Conservation (phyloP, 345 rosid species). For the Mallotus nudiflorus region DNA sequence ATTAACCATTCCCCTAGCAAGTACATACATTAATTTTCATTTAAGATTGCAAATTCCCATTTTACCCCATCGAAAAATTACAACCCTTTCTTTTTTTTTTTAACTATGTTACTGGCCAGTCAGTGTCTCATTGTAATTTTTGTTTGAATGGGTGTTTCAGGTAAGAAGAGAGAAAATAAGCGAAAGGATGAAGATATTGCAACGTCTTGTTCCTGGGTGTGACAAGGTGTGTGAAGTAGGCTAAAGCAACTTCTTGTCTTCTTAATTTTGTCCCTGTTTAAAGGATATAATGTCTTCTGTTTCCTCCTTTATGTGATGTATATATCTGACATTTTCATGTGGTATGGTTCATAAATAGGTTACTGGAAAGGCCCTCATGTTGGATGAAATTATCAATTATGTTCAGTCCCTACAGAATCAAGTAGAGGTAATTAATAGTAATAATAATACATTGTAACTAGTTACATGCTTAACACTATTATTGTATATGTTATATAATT, state of each 20-base stretch:
- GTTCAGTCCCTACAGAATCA: constrained; percentile 67
- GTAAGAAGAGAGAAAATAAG: constrained; percentile 79
- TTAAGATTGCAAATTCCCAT: too few relatives aligned
- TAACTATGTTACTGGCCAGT: too few relatives aligned
- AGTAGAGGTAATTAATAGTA: constrained; percentile 53
- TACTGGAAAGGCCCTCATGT: constrained; percentile 78
- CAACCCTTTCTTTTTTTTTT: too few relatives aligned
- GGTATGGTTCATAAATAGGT: constrained; percentile 45
- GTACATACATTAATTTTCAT: too few relatives aligned
- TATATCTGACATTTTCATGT: constrained; percentile 37
- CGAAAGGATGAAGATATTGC: constrained; percentile 63
- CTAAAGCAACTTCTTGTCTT: not conserved
- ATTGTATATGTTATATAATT: not conserved
- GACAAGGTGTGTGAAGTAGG: constrained; percentile 56
- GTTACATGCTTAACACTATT: not conserved
- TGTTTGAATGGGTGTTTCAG: constrained; percentile 32
- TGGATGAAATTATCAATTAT: constrained; percentile 86
- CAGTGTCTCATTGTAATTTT: not conserved
- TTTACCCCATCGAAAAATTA: too few relatives aligned
- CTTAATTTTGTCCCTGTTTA: constrained; percentile 12
- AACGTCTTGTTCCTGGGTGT: constrained; percentile 78
- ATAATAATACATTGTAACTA: too few relatives aligned
- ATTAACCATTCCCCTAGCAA: too few relatives aligned
- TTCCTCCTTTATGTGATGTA: not conserved
- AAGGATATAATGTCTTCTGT: not conserved